These are phyloP conservation scores for Balansia obtecta DNA, from an alignment of 2,329 filamentous ascomycete species.

Conservation along the genomic window DNA sequence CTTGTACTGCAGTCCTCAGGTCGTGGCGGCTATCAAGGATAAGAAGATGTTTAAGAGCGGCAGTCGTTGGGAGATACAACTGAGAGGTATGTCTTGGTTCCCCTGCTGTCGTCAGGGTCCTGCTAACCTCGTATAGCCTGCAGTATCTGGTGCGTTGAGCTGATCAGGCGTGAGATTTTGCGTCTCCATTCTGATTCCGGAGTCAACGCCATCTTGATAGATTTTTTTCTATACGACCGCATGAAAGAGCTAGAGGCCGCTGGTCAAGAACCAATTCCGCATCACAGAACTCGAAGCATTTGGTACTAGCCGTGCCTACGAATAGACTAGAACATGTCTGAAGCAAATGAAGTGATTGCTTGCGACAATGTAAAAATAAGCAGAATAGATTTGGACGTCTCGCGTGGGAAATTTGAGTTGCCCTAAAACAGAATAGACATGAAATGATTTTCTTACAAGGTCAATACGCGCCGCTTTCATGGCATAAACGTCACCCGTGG, in stretches of 20 bases:
- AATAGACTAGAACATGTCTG: conserved; percentile 1
- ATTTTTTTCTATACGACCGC: conserved; percentile 93
- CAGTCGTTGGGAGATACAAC: conserved; percentile 69
- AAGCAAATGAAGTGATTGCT: background rate
- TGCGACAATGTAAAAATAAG: background rate
- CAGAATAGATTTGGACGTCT: background rate
- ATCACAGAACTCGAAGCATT: conserved; percentile 85
- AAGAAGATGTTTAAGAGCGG: conserved; percentile 57
- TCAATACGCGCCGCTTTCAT: background rate
- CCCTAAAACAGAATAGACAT: background rate
- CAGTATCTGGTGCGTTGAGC: conserved; percentile 92
- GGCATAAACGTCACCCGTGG: conserved; percentile 8
- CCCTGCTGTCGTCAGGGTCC: conserved; percentile 6
- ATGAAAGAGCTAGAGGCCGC: conserved; percentile 71
- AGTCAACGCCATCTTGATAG: conserved; percentile 83
- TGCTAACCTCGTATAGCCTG: conserved; percentile 41
- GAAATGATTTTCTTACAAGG: background rate
- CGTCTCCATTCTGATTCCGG: conserved; percentile 56
- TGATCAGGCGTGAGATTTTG: conserved; percentile 72
- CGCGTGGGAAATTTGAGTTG: background rate
- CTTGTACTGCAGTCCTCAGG: conserved; percentile 68
- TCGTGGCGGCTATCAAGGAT: conserved; percentile 57
- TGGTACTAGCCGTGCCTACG: conserved; percentile 55
- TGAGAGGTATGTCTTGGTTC: conserved; percentile 49
- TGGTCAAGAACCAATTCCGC: conserved; percentile 48